Conservation (phyloP, 805 yeast genomes). For the Saturnispora diversa region DNA sequence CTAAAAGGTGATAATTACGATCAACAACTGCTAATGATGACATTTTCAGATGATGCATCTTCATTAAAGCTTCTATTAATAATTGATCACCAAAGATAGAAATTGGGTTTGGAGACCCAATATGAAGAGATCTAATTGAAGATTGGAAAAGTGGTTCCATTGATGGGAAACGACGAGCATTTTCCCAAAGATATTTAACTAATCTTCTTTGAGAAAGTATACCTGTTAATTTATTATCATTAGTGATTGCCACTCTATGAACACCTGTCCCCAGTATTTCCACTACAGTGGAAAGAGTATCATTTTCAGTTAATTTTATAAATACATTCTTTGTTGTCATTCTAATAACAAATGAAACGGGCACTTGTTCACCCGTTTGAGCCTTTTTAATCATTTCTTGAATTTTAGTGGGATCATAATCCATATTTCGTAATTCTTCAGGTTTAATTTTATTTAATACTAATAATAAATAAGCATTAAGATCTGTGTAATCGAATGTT, state of each 20-base stretch:
- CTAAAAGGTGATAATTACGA: slow-evolving; percentile 62
- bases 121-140: slow-evolving; percentile 61
- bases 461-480: slow-evolving; percentile 75
- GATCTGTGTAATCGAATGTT: slow-evolving; percentile 87
- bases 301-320: slow-evolving; percentile 62
- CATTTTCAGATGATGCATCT: slow-evolving; percentile 77
- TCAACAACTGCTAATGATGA: slow-evolving; percentile 93
- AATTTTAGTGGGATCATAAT: slow-evolving; percentile 33
- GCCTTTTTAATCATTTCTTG: slow-evolving; percentile 48
- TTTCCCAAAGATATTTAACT: slow-evolving; percentile 82
- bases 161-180: slow-evolving; percentile 76
- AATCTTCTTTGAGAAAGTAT: slow-evolving; percentile 85
- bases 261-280: slow-evolving; percentile 92
- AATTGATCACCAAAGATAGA: slow-evolving; percentile 82
- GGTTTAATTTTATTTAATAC: slow-evolving; percentile 63
- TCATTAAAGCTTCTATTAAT: slow-evolving; percentile 75
- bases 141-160: slow-evolving; percentile 68
- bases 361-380: slow-evolving; percentile 81
- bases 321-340: slow-evolving; percentile 86
- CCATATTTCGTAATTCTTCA: slow-evolving; percentile 31
- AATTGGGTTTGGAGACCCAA: slow-evolving; percentile 67
- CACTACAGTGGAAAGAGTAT: slow-evolving; percentile 63
- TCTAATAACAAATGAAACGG: slow-evolving; percentile 80
- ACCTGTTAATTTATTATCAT: slow-evolving; percentile 58
- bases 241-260: slow-evolving; percentile 77